Conservation (phyloP, 371 early-diverging fungal genomes). For the Actinomortierella wolfii region DNA sequence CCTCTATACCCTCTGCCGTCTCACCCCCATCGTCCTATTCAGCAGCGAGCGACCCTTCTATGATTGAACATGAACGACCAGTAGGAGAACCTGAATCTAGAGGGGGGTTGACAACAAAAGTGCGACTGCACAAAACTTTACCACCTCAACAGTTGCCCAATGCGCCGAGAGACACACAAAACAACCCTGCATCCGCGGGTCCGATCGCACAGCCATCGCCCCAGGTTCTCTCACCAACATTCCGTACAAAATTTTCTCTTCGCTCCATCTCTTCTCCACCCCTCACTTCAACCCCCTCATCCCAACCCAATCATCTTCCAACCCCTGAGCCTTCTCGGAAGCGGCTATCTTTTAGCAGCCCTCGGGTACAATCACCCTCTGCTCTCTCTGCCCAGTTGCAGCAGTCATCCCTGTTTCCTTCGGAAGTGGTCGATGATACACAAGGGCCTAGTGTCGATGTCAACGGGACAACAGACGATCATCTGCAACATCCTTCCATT, state of each 20-base stretch:
- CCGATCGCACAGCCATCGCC: too few species aligned
- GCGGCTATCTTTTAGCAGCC: conserved; percentile 20
- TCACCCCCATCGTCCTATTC: too few species aligned
- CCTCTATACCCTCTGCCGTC: too few species aligned
- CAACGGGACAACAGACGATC: neutral
- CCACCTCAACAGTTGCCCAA: too few species aligned
- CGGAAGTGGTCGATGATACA: neutral
- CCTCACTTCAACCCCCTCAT: conserved; percentile 9
- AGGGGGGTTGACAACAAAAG: conserved; percentile 23
- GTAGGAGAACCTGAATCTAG: too few species aligned
- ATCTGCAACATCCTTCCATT: conserved; percentile 1
- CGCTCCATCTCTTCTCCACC: conserved; percentile 19
- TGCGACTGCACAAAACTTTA: conserved; percentile 1
- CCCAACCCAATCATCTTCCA: conserved; percentile 15
- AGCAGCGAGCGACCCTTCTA: too few species aligned
- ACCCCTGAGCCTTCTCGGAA: conserved; percentile 36
- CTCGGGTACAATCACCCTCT: conserved; percentile 38
- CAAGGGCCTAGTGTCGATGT: neutral
- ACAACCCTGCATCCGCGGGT: too few species aligned
- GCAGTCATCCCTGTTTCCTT: conserved; percentile 15
- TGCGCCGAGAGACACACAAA: too few species aligned
- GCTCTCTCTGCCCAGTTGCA: conserved; percentile 40
- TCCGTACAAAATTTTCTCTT: conserved; percentile 31
- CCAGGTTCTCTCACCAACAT: conserved; percentile 42
- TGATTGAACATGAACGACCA: too few species aligned